phyloP scores from a whole-genome alignment of 2,329 filamentous ascomycete genomes.

The Arachnopeziza araneosa region DNA sequence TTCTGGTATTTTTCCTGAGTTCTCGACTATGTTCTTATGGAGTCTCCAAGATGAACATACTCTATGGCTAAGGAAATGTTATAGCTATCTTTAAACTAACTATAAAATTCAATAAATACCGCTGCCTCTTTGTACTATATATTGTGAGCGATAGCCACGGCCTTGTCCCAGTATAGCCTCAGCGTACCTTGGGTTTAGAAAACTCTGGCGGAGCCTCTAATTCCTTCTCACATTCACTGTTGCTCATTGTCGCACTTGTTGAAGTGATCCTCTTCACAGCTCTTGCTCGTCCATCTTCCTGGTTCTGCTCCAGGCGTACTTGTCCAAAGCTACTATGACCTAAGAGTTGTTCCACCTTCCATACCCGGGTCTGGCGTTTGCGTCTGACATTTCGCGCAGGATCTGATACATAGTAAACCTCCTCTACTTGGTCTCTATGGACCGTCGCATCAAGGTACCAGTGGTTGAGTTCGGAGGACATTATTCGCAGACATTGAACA shows the following conservation, averaged over 20 bases:
- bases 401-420: constrained; percentile 6
- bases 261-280: not conserved
- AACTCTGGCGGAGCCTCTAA: constrained; percentile 1
- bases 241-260: not conserved
- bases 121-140: not conserved
- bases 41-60: constrained; percentile 30
- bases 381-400: constrained; percentile 4
- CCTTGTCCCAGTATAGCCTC: not conserved
- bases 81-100: constrained; percentile 32
- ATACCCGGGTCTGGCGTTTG: not conserved
- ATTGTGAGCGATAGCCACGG: not conserved
- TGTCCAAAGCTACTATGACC: not conserved
- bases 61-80: constrained; percentile 34
- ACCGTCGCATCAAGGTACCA: constrained; percentile 8
- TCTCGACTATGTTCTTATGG: constrained; percentile 8
- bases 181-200: constrained; percentile 1
- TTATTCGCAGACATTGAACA: not conserved
- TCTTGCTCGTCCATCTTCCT: not conserved
- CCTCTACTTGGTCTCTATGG: constrained; percentile 3
- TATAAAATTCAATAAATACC: constrained; percentile 29
- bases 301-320: not conserved
- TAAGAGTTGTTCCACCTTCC: constrained; percentile 5
- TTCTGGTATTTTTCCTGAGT: constrained; percentile 24
- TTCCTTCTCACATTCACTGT: constrained; percentile 2
- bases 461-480: constrained; percentile 4